Base-by-base conservation (phyloP, 75 land plant species). In the Sequoiadendron giganteum region DNA sequence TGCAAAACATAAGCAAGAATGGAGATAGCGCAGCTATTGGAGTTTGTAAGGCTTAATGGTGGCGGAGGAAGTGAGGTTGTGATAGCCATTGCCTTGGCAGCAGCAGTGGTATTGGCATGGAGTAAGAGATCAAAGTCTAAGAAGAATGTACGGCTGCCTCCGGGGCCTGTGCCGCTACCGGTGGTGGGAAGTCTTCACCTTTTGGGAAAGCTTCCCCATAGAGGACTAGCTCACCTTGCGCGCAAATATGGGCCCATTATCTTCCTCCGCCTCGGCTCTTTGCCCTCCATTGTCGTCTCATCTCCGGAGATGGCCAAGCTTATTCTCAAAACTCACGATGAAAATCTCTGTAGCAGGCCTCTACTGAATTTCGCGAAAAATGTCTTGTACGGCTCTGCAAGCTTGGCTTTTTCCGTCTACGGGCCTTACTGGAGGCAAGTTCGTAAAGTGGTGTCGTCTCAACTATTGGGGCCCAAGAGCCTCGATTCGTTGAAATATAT, bases 311-410 rank as follows among this genome's bases (percentile, higher is more conserved):
- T 87, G 79, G 81, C 87, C 52, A 87, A 72, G 49, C 54, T 75
- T 45, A 1, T 87, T 43, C 49, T 87, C 34, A 45, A 70, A 16
- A 87, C 87, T n/a, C 78, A 87, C 30, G 87, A 87, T 18, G 48
- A 19, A 39, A 14, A 36, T 25, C 45, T 87, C 36, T 81, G 56
- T 30, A 76, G 30, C 81, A 11, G 81, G 6, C 76, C 34, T 32
- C 10, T 2, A 10, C 6, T 39, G 52, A 38, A 11, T 32, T 73
- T 38, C 32, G 80, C 14, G 28, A 18, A 40, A 5, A 39, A 40
- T 5, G 19, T 79, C 43, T 16, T 40, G 43, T 79, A 36, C 4
- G 39, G 39, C 32, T 40, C 39, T 32, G 28, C n/a, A 5, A 68
- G 42, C 48, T 3, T 73, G 25, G 81, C 8, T 11, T 72, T 75